Conservation (phyloP, 1,139 yeast species). For the Spencermartinsiella ligniputridi region DNA sequence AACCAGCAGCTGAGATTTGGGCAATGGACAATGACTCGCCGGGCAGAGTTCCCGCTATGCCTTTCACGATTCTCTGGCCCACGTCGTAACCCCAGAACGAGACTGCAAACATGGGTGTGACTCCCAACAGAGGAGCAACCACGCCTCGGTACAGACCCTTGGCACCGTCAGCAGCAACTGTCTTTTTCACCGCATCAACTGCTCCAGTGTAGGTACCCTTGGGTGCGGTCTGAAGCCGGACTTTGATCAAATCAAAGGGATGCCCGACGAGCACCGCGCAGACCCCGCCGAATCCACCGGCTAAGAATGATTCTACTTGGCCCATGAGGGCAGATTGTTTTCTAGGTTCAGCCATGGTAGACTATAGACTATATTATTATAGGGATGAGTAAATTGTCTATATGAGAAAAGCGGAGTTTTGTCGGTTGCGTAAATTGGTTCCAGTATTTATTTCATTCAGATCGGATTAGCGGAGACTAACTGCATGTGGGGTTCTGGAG, state of each 20-base stretch:
- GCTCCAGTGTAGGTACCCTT: conserved; percentile 58
- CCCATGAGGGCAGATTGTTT: conserved; percentile 30
- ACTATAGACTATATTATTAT: too few species aligned
- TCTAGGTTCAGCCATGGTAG: conserved; percentile 10
- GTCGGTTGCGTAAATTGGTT: too few species aligned
- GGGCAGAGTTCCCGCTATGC: conserved; percentile 38
- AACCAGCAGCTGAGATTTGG: conserved; percentile 91
- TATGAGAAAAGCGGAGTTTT: too few species aligned
- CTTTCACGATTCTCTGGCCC: conserved; percentile 69
- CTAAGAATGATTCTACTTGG: conserved; percentile 69
- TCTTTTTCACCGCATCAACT: conserved; percentile 60
- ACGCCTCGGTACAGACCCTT: conserved; percentile 84
- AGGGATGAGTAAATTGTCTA: too few species aligned
- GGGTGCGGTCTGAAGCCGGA: conserved; percentile 61
- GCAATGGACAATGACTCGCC: conserved; percentile 49
- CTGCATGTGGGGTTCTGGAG: background rate
- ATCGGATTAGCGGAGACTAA: background rate
- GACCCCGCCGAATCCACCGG: conserved; percentile 86
- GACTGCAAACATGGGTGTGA: conserved; percentile 97
- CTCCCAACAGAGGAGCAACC: conserved; percentile 85
- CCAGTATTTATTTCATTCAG: too few species aligned
- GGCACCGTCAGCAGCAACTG: conserved; percentile 68
- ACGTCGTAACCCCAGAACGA: conserved; percentile 98
- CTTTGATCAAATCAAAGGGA: conserved; percentile 90
- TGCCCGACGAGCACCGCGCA: conserved; percentile 93